Percentiles rank a stretch among this genome's conserved stretches.
Conservation (phyloP, 768 basidiomycete genomes). For the Nevesoporus exiguus region DNA sequence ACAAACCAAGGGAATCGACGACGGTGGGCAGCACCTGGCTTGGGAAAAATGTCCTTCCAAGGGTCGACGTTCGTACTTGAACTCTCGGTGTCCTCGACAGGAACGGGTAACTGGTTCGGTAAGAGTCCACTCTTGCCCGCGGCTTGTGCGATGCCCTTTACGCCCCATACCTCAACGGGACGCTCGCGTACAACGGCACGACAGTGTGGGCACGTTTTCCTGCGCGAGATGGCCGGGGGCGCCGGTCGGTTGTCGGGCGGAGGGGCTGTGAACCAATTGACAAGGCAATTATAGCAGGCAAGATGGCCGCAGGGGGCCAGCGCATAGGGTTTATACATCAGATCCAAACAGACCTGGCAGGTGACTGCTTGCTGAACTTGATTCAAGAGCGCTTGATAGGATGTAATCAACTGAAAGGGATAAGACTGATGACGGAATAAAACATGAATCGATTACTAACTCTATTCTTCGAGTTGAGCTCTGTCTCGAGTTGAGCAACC, state of each 20-base stretch:
- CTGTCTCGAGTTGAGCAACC: slow-evolving; percentile 42
- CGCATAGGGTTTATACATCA: slow-evolving; percentile 69
- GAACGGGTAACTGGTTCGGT: slow-evolving; percentile 20
- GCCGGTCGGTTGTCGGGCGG: slow-evolving; percentile 26
- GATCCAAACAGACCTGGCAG: slow-evolving; percentile 77
- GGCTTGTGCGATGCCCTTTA: slow-evolving; percentile 44
- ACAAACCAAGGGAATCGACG: slow-evolving; percentile 24
- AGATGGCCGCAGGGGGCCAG: slow-evolving; percentile 75
- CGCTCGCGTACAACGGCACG: slow-evolving; percentile 41
- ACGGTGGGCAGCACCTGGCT: slow-evolving; percentile 3
- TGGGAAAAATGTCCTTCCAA: slow-evolving; percentile 63
- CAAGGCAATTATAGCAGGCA: slow-evolving; percentile 66
- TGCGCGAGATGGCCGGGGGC: slow-evolving; percentile 31
- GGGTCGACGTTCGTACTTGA: slow-evolving; percentile 43
- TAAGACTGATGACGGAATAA: background rate
- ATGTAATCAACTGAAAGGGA: slow-evolving; percentile 41
- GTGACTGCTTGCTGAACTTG: slow-evolving; percentile 61
- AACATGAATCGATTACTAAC: slow-evolving; percentile 28
- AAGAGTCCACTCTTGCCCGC: slow-evolving; percentile 54
- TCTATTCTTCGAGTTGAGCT: slow-evolving; percentile 39
- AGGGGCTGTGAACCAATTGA: slow-evolving; percentile 69
- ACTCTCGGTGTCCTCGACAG: slow-evolving; percentile 26
- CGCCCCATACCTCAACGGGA: slow-evolving; percentile 47
- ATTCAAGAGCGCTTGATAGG: slow-evolving; percentile 51
- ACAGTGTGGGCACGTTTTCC: slow-evolving; percentile 45